These are phyloP conservation scores for Kodamaea leandrae DNA, from an alignment of 805 yeast genomes.

Conservation along the genomic window DNA sequence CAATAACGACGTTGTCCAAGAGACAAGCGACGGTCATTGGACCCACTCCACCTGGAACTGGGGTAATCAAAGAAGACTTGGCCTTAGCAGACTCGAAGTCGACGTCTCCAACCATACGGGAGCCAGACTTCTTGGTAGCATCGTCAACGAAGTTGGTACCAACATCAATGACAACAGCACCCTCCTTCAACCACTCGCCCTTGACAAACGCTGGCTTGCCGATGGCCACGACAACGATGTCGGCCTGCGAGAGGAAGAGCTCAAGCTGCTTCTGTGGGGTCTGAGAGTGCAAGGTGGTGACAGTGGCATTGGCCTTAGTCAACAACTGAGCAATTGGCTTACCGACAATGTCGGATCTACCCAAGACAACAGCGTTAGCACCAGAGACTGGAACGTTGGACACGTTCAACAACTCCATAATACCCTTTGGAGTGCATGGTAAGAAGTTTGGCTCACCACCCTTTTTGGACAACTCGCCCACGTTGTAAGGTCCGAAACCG, in stretches of 20 bases:
- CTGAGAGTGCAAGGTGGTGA: slow-evolving; percentile 69
- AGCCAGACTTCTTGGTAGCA: slow-evolving; percentile 62
- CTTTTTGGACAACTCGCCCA: slow-evolving; percentile 73
- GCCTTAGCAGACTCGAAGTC: slow-evolving; percentile 56
- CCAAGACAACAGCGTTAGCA: slow-evolving; percentile 76
- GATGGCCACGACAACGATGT: slow-evolving; percentile 74
- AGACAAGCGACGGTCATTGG: slow-evolving; percentile 90
- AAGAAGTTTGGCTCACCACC: slow-evolving; percentile 68
- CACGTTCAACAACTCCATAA: slow-evolving; percentile 59
- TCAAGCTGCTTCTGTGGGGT: slow-evolving; percentile 52
- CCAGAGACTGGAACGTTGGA: slow-evolving; percentile 58
- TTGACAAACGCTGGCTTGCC: slow-evolving; percentile 69
- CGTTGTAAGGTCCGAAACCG: slow-evolving; percentile 76
- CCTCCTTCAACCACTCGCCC: slow-evolving; percentile 71
- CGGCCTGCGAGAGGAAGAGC: slow-evolving; percentile 55
- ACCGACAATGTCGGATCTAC: slow-evolving; percentile 85
- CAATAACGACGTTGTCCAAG: slow-evolving; percentile 64
- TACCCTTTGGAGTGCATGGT: slow-evolving; percentile 86
- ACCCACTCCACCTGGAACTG: slow-evolving; percentile 91
- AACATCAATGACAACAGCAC: slow-evolving; percentile 73
- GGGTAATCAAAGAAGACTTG: slow-evolving; percentile 67
- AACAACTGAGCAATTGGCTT: slow-evolving; percentile 72
- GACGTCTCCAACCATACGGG: slow-evolving; percentile 75
- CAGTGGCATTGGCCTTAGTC: slow-evolving; percentile 71
- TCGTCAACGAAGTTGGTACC: slow-evolving; percentile 78